These are phyloP conservation scores for Epichloe bromicola DNA, from an alignment of 2,329 filamentous ascomycete species.

Conservation along the genomic window DNA sequence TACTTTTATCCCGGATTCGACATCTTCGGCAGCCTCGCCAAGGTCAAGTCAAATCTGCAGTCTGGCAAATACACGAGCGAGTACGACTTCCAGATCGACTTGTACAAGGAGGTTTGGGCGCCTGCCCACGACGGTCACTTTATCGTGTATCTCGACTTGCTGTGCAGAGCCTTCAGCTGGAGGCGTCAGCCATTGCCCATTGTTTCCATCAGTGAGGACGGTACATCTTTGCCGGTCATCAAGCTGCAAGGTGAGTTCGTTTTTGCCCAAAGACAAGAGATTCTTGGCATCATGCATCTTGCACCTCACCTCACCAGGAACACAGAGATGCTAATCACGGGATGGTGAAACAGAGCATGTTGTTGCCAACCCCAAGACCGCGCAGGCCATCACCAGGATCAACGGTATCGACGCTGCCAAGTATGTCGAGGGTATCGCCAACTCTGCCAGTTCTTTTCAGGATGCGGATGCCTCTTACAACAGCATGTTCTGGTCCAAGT, in stretches of 20 bases:
- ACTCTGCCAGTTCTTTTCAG: conserved; percentile 10
- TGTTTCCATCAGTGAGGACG: conserved; percentile 24
- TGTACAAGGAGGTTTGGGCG: conserved; percentile 36
- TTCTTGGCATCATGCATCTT: background rate
- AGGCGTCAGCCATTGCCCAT: conserved; percentile 19
- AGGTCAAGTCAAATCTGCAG: conserved; percentile 29
- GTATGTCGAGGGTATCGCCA: conserved; percentile 11
- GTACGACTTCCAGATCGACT: conserved; percentile 39
- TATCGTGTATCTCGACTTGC: conserved; percentile 10
- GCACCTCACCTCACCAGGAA: background rate
- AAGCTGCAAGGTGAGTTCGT: conserved; percentile 10
- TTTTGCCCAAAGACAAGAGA: background rate
- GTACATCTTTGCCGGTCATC: conserved; percentile 9
- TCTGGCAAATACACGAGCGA: conserved; percentile 34
- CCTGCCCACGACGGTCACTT: conserved; percentile 53
- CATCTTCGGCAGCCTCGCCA: conserved; percentile 30
- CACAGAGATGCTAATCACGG: background rate
- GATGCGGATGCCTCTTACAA: conserved; percentile 23
- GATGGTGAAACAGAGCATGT: conserved; percentile 8
- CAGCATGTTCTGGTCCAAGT: conserved; percentile 21
- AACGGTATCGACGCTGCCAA: conserved; percentile 14
- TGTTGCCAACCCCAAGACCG: conserved; percentile 9
- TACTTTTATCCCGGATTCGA: conserved; percentile 38
- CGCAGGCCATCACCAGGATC: conserved; percentile 14
- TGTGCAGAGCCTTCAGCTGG: conserved; percentile 7